Conservation (phyloP, 1,284 basidiomycete species). For the Moesziomyces sp. region DNA sequence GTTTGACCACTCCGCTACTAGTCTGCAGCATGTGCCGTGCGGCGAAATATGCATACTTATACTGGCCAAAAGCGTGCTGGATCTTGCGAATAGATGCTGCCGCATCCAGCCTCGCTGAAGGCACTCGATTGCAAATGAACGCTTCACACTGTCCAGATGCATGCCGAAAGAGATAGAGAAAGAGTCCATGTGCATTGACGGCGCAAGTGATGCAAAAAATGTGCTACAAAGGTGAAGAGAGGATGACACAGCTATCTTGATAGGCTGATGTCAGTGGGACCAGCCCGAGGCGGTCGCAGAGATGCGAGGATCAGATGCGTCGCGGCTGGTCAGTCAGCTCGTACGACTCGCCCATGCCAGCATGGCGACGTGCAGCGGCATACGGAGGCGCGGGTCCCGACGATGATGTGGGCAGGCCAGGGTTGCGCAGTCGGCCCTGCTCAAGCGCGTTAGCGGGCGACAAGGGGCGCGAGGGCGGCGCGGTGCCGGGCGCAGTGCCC, state of each 20-base stretch:
- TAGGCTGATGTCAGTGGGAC: not conserved
- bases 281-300: too few species aligned
- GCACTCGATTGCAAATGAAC: too few species aligned
- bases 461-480: conserved; percentile 37
- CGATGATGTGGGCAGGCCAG: conserved; percentile 32
- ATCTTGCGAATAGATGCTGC: too few species aligned
- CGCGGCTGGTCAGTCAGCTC: conserved; percentile 37
- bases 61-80: too few species aligned
- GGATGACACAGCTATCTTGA: too few species aligned
- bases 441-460: conserved; percentile 47
- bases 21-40: conserved; percentile 4
- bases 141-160: not conserved
- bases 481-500: conserved; percentile 32
- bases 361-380: conserved; percentile 17
- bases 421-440: conserved; percentile 35
- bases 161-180: not conserved
- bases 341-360: conserved; percentile 28
- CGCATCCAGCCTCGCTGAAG: too few species aligned
- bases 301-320: conserved; percentile 16
- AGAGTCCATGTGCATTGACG: not conserved
- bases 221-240: not conserved
- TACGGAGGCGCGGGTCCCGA: conserved; percentile 33
- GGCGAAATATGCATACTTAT: not conserved
- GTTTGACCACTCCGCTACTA: conserved; percentile 30
- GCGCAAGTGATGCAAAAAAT: not conserved